These are phyloP conservation scores for Alisma plantagoaquatica DNA, from an alignment of 106 monocot genomes.

Conservation along the genomic window DNA sequence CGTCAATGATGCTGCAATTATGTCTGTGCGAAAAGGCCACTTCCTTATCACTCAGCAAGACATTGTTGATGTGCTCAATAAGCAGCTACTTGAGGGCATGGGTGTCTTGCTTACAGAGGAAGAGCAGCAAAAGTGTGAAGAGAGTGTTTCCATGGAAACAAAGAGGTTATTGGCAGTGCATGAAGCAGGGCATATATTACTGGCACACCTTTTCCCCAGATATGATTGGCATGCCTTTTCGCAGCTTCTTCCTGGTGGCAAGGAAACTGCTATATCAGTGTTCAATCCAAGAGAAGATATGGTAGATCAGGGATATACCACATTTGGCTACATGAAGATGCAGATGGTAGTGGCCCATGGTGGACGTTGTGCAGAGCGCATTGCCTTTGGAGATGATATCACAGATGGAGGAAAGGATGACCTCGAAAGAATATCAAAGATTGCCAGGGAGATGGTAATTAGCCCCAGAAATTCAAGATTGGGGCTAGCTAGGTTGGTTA, in stretches of 20 bases:
- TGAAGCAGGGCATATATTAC: slow-evolving; percentile 84
- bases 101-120: slow-evolving; percentile 87
- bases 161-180: slow-evolving; percentile 72
- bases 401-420: slow-evolving; percentile 85
- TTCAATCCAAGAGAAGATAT: slow-evolving; percentile 84
- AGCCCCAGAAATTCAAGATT: slow-evolving; percentile 75
- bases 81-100: slow-evolving; percentile 89
- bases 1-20: slow-evolving; percentile 90
- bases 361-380: slow-evolving; percentile 74
- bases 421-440: slow-evolving; percentile 85
- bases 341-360: slow-evolving; percentile 97
- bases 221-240: slow-evolving; percentile 98
- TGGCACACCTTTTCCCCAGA: slow-evolving; percentile 74
- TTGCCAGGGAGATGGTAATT: slow-evolving; percentile 90
- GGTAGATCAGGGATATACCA: slow-evolving; percentile 83
- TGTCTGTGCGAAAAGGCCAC: slow-evolving; percentile 89
- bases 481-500: slow-evolving; percentile 49
- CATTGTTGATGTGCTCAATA: slow-evolving; percentile 77
- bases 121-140: slow-evolving; percentile 80
- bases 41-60: slow-evolving; percentile 61
- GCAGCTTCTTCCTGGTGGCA: slow-evolving; percentile 92
- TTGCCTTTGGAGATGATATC: slow-evolving; percentile 75
- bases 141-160: slow-evolving; percentile 60
- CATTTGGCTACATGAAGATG: slow-evolving; percentile 92
- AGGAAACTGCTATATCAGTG: slow-evolving; percentile 89